These are phyloP conservation scores for Polymyxa betae DNA, from an alignment of 208 protist species.

Conservation along the genomic window DNA sequence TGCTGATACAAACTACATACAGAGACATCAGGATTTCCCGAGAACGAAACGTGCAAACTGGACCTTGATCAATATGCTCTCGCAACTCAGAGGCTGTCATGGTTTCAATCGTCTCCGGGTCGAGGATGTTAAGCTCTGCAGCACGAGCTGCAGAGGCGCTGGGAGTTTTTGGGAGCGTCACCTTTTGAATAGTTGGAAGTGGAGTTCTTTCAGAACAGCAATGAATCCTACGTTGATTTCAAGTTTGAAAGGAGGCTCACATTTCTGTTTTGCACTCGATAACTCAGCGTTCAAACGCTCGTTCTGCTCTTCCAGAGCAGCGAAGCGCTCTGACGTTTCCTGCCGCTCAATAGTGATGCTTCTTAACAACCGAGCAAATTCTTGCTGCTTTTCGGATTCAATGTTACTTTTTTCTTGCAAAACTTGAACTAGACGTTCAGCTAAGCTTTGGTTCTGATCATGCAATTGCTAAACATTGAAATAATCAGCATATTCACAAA, in stretches of 20 bases:
- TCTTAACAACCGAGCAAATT: background rate
- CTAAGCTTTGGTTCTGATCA: slow-evolving; percentile 37
- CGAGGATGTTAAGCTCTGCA: background rate
- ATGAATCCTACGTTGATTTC: background rate
- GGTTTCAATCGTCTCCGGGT: background rate
- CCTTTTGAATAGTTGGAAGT: background rate
- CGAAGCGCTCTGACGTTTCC: background rate
- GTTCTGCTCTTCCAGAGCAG: background rate
- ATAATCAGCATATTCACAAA: background rate
- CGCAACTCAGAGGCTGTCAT: background rate
- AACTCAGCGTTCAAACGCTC: background rate
- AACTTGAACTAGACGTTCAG: background rate
- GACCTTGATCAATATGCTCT: slow-evolving; percentile 16
- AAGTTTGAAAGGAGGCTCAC: background rate
- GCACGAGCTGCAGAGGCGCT: background rate
- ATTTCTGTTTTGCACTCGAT: background rate
- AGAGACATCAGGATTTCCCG: background rate
- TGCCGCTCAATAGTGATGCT: background rate
- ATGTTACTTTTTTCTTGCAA: background rate
- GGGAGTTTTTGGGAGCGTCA: background rate
- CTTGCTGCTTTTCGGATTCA: background rate
- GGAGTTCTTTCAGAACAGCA: background rate
- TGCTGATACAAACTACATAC: slow-evolving; percentile 25
- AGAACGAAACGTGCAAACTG: background rate
- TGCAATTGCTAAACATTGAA: background rate